phyloP scores from a whole-genome alignment of 805 yeast genomes.

The Ogataea trehalophila region DNA sequence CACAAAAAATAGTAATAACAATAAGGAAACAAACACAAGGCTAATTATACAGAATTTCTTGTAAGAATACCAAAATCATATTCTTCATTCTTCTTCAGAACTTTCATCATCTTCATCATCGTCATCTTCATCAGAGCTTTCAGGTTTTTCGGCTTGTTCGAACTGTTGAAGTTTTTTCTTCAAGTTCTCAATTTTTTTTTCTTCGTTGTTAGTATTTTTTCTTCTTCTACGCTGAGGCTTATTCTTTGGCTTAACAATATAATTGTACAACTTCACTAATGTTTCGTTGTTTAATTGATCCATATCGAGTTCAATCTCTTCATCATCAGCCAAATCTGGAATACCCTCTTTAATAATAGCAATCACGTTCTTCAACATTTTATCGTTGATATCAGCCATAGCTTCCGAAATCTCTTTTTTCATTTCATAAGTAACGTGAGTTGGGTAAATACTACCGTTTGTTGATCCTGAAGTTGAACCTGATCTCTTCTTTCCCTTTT shows the following conservation, averaged over 20 bases:
- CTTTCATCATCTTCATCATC: slow-evolving; percentile 46
- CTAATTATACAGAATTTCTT: slow-evolving; percentile 4
- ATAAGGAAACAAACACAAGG: neutral
- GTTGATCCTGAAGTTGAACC: slow-evolving; percentile 10
- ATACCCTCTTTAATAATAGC: slow-evolving; percentile 77
- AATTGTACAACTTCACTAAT: slow-evolving; percentile 75
- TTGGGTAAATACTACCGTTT: slow-evolving; percentile 24
- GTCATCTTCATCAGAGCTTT: slow-evolving; percentile 55
- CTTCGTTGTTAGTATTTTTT: slow-evolving; percentile 56
- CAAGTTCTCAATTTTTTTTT: slow-evolving; percentile 68
- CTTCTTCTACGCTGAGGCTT: slow-evolving; percentile 35
- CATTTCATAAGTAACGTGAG: slow-evolving; percentile 85
- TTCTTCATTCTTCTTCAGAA: slow-evolving; percentile 27
- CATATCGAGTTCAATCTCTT: slow-evolving; percentile 95
- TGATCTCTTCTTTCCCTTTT: slow-evolving; percentile 18
- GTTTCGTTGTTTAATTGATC: slow-evolving; percentile 86
- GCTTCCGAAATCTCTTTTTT: slow-evolving; percentile 88
- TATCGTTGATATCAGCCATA: slow-evolving; percentile 69
- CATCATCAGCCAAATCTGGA: slow-evolving; percentile 68
- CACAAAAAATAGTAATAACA: slow-evolving; percentile 1
- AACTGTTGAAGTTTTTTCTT: slow-evolving; percentile 73
- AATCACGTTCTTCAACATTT: slow-evolving; percentile 77
- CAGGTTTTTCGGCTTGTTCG: slow-evolving; percentile 50
- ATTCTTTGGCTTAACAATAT: slow-evolving; percentile 53
- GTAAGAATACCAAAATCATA: slow-evolving; percentile 3